phyloP scores from a whole-genome alignment of 805 yeast species.

The Kockiozyma suomiensis region DNA sequence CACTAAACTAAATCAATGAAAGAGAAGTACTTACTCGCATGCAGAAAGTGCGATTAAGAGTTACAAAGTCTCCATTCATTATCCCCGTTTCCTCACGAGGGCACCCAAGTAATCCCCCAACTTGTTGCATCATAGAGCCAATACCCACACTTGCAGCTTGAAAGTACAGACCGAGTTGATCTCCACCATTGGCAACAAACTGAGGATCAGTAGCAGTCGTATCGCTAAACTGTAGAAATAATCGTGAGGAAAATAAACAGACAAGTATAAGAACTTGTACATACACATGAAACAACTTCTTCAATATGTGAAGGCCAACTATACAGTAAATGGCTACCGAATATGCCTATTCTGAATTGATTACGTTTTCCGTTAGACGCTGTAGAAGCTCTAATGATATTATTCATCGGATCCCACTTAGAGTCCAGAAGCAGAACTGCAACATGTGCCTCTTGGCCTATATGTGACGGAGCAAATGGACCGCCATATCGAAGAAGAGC shows the following conservation, averaged over 20 bases:
- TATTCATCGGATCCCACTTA: constrained; percentile 67
- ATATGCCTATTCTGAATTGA: constrained; percentile 75
- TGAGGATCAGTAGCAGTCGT: constrained; percentile 59
- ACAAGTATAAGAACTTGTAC: background rate
- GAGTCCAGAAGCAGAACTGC: constrained; percentile 86
- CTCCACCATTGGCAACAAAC: constrained; percentile 89
- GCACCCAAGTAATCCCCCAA: constrained; percentile 87
- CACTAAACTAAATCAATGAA: background rate
- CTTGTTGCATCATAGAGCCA: constrained; percentile 95
- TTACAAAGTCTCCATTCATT: constrained; percentile 83
- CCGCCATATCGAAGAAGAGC: constrained; percentile 61
- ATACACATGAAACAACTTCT: constrained; percentile 53
- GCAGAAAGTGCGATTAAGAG: constrained; percentile 78
- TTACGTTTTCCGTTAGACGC: constrained; percentile 89
- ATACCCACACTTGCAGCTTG: constrained; percentile 82
- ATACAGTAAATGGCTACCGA: constrained; percentile 90
- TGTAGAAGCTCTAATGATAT: constrained; percentile 80
- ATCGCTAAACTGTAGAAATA: constrained; percentile 59
- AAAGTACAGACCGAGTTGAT: constrained; percentile 86
- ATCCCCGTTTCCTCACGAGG: constrained; percentile 91
- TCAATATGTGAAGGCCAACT: constrained; percentile 91
- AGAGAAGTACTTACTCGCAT: constrained; percentile 57
- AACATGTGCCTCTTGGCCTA: constrained; percentile 62
- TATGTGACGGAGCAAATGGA: constrained; percentile 47
- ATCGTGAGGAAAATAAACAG: background rate